These are phyloP conservation scores for Daedalea quercina DNA, from an alignment of 768 basidiomycete species.

Conservation along the genomic window DNA sequence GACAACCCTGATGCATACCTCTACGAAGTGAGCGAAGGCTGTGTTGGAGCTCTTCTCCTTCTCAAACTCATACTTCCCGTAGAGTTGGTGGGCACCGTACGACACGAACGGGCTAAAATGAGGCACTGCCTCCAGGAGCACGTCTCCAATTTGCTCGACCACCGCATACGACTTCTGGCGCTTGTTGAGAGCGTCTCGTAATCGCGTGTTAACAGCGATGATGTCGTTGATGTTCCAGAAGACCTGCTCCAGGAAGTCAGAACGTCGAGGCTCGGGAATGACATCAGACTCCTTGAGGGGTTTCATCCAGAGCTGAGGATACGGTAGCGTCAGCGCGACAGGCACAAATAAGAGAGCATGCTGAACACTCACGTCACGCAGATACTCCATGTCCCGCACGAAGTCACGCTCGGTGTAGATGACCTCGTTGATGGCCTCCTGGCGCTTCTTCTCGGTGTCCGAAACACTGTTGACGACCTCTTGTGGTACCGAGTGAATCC, in stretches of 20 bases:
- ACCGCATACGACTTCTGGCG: slow-evolving; percentile 94
- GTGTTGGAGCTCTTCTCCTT: slow-evolving; percentile 94
- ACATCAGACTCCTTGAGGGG: slow-evolving; percentile 72
- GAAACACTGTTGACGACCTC: slow-evolving; percentile 91
- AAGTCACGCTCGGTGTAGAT: slow-evolving; percentile 95
- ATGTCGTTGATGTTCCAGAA: slow-evolving; percentile 99
- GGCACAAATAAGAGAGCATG: too few species aligned
- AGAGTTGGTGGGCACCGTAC: slow-evolving; percentile 94
- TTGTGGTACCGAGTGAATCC: slow-evolving; percentile 95
- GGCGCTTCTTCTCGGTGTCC: slow-evolving; percentile 89
- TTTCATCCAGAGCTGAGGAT: slow-evolving; percentile 76
- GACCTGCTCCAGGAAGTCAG: slow-evolving; percentile 86
- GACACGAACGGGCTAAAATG: slow-evolving; percentile 90
- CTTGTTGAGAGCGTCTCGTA: slow-evolving; percentile 92
- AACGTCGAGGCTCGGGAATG: slow-evolving; percentile 68
- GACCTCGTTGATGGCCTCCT: slow-evolving; percentile 98
- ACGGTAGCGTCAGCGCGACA: background rate
- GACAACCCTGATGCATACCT: slow-evolving; percentile 33
- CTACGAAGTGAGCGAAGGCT: slow-evolving; percentile 91
- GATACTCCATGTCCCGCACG: slow-evolving; percentile 95
- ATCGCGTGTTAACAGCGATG: slow-evolving; percentile 79
- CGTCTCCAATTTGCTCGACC: slow-evolving; percentile 87
- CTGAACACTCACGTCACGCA: slow-evolving; percentile 75
- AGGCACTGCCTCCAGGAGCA: slow-evolving; percentile 80
- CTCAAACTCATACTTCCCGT: slow-evolving; percentile 99